These are phyloP conservation scores for Pseudoscleropodium purum DNA, from an alignment of 225 moss, liverwort and hornwort species.

Conservation along the genomic window DNA sequence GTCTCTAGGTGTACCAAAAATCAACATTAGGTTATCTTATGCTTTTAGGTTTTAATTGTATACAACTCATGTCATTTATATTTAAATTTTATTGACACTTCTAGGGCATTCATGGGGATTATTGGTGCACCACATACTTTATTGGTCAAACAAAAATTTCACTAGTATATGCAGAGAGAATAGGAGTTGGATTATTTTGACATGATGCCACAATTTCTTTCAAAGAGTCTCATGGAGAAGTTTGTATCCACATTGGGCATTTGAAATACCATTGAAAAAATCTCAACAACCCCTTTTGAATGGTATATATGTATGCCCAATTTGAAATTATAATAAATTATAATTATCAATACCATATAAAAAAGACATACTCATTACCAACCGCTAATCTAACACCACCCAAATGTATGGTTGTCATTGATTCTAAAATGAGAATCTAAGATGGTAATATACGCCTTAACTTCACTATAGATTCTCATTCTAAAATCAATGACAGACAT, in stretches of 20 bases:
- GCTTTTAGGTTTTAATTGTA: not conserved
- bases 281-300: not conserved
- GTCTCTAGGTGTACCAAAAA: not conserved
- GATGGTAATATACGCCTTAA: too few relatives aligned
- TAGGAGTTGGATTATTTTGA: too few relatives aligned
- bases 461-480: too few relatives aligned
- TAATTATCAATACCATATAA: not conserved
- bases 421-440: too few relatives aligned
- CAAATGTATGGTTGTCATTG: too few relatives aligned
- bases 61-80: not conserved
- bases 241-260: not conserved
- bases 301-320: not conserved
- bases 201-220: rapidly evolving
- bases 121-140: not conserved
- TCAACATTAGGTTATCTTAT: not conserved
- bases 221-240: not conserved
- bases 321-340: not conserved
- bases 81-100: not conserved
- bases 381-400: too few relatives aligned
- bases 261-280: not conserved
- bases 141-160: not conserved
- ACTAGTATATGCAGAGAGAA: not conserved
- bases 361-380: too few relatives aligned
- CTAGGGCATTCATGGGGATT: not conserved
- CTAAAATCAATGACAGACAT: too few relatives aligned